Evolutionary conservation across 2,329 filamentous ascomycete genomes (phyloP).

Genomic region (Phialocephala subalpina): DNA sequence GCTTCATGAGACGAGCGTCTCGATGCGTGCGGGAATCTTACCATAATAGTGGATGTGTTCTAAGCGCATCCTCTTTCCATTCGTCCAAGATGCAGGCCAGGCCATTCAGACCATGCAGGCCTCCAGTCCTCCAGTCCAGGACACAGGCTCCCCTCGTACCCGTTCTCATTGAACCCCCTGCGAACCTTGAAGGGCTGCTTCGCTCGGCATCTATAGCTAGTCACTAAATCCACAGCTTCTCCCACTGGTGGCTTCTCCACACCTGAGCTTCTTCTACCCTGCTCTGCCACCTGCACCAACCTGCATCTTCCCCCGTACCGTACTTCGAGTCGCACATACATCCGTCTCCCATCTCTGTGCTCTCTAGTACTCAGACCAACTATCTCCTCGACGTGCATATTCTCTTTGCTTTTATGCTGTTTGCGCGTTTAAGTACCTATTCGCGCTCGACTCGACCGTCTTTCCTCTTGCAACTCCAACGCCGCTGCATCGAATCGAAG

Average conservation of each 20-base stretch:
- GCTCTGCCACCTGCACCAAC: neutral
- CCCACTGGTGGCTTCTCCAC: too few relatives aligned
- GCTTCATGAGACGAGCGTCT: too few relatives aligned
- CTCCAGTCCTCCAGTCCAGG: too few relatives aligned
- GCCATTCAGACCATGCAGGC: slow-evolving; percentile 19
- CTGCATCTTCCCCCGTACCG: neutral
- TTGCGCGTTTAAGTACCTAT: slow-evolving; percentile 38
- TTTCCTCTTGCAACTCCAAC: slow-evolving; percentile 34
- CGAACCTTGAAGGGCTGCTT: slow-evolving; percentile 23
- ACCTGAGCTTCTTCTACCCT: slow-evolving; percentile 29
- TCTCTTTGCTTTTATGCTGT: slow-evolving; percentile 36
- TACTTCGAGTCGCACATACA: slow-evolving; percentile 22
- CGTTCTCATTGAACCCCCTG: slow-evolving; percentile 28
- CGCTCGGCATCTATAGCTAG: too few relatives aligned
- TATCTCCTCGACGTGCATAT: slow-evolving; percentile 31
- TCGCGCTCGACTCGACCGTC: slow-evolving; percentile 34
- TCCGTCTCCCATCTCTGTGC: slow-evolving; percentile 27
- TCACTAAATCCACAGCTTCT: too few relatives aligned
- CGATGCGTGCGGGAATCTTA: too few relatives aligned
- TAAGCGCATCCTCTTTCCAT: too few relatives aligned
- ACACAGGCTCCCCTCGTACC: slow-evolving; percentile 28
- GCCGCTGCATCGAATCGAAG: slow-evolving; percentile 39
- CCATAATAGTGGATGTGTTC: too few relatives aligned
- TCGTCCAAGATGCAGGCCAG: too few relatives aligned
- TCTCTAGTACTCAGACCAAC: slow-evolving; percentile 28